Conservation (phyloP, 2,329 filamentous ascomycete genomes). For the Microcera coccophila region DNA sequence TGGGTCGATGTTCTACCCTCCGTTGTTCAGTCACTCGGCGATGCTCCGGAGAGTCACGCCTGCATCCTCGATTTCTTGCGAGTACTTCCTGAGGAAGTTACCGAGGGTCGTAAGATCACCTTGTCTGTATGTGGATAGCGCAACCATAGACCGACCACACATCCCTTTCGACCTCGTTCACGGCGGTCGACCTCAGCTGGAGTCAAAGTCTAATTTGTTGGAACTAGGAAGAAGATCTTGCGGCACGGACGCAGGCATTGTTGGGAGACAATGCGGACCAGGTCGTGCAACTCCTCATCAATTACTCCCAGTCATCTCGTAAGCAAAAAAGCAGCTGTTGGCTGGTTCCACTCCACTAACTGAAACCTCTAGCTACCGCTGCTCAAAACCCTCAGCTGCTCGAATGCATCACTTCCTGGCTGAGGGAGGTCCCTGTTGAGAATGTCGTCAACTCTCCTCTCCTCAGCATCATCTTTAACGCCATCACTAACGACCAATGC, state of each 20-base stretch:
- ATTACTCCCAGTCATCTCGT: constrained; percentile 91
- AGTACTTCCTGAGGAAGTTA: constrained; percentile 97
- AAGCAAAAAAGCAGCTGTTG: constrained; percentile 34
- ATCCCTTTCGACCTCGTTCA: constrained; percentile 32
- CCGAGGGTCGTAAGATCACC: constrained; percentile 98
- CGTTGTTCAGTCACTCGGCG: constrained; percentile 74
- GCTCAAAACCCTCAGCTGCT: constrained; percentile 85
- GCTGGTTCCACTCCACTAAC: neutral
- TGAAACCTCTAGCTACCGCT: constrained; percentile 56
- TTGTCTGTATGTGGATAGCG: constrained; percentile 86
- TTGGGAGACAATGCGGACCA: constrained; percentile 85
- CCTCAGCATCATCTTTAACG: constrained; percentile 74
- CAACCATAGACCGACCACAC: constrained; percentile 41
- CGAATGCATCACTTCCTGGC: constrained; percentile 95
- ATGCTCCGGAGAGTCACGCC: constrained; percentile 72
- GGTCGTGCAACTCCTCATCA: constrained; percentile 81
- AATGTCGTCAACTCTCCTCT: constrained; percentile 83
- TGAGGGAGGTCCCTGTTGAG: constrained; percentile 82
- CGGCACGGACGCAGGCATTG: constrained; percentile 78
- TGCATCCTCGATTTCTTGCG: constrained; percentile 94
- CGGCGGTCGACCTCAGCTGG: constrained; percentile 35
- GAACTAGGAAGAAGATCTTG: constrained; percentile 90
- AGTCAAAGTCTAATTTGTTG: constrained; percentile 38
- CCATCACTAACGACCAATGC: constrained; percentile 69
- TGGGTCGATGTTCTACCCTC: constrained; percentile 91